These are phyloP conservation scores for Pseudogymnoascus sp. DNA, from an alignment of 2,329 filamentous ascomycete species.

Conservation along the genomic window DNA sequence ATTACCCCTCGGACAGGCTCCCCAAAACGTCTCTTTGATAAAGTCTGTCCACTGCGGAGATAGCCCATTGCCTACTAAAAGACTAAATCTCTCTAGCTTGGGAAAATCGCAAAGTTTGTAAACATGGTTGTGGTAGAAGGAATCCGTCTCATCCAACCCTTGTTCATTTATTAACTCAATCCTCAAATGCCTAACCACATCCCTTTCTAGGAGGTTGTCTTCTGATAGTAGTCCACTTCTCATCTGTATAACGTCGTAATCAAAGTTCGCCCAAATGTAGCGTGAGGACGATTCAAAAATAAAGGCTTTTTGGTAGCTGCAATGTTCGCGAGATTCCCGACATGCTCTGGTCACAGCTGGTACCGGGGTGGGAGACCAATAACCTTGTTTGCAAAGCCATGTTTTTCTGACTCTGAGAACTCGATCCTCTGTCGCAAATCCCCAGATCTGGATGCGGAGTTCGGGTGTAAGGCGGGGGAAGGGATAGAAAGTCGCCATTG, in stretches of 20 bases:
- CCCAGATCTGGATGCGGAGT: background rate
- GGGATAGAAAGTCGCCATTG: background rate
- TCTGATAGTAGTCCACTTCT: background rate
- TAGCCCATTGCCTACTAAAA: background rate
- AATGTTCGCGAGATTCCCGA: background rate
- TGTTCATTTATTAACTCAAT: background rate
- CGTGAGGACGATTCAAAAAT: background rate
- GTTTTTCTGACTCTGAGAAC: background rate
- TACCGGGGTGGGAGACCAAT: background rate
- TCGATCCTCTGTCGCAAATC: background rate
- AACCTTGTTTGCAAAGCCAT: background rate
- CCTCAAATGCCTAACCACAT: background rate
- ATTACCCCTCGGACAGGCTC: background rate
- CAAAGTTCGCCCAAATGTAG: background rate
- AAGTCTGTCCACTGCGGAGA: background rate
- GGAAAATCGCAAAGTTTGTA: background rate
- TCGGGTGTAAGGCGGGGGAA: background rate
- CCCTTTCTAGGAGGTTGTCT: background rate
- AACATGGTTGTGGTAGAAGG: background rate
- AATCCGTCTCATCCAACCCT: background rate
- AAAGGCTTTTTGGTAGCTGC: background rate
- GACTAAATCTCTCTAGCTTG: background rate
- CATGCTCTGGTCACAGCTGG: background rate
- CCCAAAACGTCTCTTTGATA: background rate
- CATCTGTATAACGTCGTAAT: background rate